Conservation (phyloP, 2,329 filamentous ascomycete species). For the Trichoderma afroharzianum region DNA sequence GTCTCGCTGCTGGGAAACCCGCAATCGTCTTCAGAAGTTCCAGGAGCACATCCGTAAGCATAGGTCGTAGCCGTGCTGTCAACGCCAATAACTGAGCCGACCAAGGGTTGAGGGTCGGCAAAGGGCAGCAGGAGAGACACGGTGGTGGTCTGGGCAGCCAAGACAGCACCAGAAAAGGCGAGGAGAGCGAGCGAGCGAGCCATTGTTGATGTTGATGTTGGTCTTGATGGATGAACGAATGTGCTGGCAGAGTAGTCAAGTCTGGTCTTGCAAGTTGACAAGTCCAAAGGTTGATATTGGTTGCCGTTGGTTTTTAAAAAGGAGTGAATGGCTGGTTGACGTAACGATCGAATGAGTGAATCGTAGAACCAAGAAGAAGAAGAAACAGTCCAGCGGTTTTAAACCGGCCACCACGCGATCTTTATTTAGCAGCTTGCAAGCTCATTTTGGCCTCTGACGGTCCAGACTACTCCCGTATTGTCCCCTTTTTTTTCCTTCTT, state of each 20-base stretch:
- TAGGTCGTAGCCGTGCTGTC: slow-evolving; percentile 29
- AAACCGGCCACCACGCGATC: neutral
- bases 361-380: neutral
- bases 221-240: neutral
- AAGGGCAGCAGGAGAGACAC: slow-evolving; percentile 29
- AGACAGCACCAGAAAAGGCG: slow-evolving; percentile 22
- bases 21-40: slow-evolving; percentile 1
- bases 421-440: neutral
- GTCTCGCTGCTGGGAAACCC: slow-evolving; percentile 16
- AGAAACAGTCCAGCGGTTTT: neutral
- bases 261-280: neutral
- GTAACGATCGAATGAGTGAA: neutral
- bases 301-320: neutral
- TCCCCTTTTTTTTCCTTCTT: neutral
- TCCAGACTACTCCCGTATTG: neutral
- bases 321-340: neutral
- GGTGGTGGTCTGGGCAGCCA: slow-evolving; percentile 28
- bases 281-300: neutral
- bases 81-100: slow-evolving; percentile 13
- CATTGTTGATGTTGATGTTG: slow-evolving; percentile 1
- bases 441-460: neutral
- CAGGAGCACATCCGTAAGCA: slow-evolving; percentile 26
- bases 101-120: slow-evolving; percentile 23
- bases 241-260: neutral
- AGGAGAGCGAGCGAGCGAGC: slow-evolving; percentile 26